Evolutionary conservation across 352 stramenopile genomes (phyloP).

Genomic region (Thalassiosira delicatula): DNA sequence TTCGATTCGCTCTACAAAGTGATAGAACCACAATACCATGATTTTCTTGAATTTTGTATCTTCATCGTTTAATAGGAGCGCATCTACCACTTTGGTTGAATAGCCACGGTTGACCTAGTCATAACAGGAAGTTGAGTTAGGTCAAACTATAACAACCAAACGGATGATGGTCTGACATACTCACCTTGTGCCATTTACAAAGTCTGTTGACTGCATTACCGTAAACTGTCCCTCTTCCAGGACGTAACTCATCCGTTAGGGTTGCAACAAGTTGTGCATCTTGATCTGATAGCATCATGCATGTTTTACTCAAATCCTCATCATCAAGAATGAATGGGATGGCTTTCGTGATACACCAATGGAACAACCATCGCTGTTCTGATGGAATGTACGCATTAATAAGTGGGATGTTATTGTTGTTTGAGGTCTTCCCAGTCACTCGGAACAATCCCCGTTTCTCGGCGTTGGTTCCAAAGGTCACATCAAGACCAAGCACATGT

Average conservation of each 20-base stretch:
- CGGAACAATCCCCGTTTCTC: background rate
- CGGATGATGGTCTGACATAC: background rate
- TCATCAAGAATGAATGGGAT: background rate
- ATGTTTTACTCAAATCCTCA: background rate
- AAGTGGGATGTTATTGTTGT: conserved; percentile 1
- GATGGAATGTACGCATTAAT: conserved; percentile 4
- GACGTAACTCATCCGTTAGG: background rate
- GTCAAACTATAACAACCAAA: background rate
- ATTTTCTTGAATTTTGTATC: background rate
- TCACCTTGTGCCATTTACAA: background rate
- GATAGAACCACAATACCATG: background rate
- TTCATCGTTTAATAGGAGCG: background rate
- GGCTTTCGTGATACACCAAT: background rate
- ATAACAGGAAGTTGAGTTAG: background rate
- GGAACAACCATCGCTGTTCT: background rate
- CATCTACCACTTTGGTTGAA: background rate
- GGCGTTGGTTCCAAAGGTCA: background rate
- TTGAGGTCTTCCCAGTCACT: background rate
- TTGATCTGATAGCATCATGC: background rate
- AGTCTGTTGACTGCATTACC: background rate
- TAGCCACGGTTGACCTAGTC: background rate
- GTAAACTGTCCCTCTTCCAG: background rate
- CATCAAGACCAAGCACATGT: conserved; percentile 1
- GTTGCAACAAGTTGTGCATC: background rate
- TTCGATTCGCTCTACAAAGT: background rate